Base-by-base conservation (phyloP, 1,139 yeast genomes). In the Diutina pseudorugosa region DNA sequence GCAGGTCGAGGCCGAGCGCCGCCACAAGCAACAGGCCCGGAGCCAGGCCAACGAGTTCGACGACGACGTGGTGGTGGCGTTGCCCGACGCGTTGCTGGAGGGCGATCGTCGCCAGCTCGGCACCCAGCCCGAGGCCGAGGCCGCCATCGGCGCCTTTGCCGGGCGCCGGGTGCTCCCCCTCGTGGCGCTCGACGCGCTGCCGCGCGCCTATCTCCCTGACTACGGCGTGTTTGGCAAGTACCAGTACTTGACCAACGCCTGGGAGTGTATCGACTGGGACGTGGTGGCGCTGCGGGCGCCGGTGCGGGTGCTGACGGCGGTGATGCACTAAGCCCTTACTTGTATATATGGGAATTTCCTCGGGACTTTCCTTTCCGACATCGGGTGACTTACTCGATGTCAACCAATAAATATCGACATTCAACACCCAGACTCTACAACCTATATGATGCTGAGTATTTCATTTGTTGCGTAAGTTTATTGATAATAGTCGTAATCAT, bases 181-280 rank as follows among this genome's bases (percentile, higher is more conserved):
- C 43, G 69, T 85, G 54, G 83, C 87, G 25, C 74, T 85, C 52
- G 91, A 85, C 64, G 85, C 81, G 9, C 81, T 87, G 41, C 84
- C 86, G 61, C 79, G 83, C 60, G 78, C 79, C 53, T 85, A 82
- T 69, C 66, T 85, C 53, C 67, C 77, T 56, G 93, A 85, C 65
- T 85, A 84, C 60, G 94, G 94, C 51, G 85, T 83, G 3, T 84
- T 74, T 63, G 94, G 94, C 53, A 85, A 85, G 65, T 76, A 72
- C 56, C 63, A 68, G 55, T 85, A 85, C 63, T 70, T 85, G 61
- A 83, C 83, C 57, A 83, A 83, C 59, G 77, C 78, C 33, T 83
- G 93, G 88, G 76, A 80, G 54, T 75, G 85, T 59, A 78, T 84
- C 53, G 83, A 85, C 64, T 85, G 94, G 94, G 74, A 75, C 48